Conservation (phyloP, 305 asterid species). For the Nicotiana rustica region DNA sequence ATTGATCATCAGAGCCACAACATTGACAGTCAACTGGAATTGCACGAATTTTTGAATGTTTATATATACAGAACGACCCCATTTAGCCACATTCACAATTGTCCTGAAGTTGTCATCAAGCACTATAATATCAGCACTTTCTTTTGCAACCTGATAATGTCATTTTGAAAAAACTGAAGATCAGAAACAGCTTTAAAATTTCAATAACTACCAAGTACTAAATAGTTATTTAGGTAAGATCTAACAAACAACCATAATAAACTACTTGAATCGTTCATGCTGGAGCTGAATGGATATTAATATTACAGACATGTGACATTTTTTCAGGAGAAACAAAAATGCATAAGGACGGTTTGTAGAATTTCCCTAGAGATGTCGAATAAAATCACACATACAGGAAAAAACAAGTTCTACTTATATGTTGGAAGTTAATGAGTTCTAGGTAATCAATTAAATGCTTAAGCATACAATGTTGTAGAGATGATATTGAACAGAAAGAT, state of each 20-base stretch:
- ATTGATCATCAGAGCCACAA: conserved; percentile 93
- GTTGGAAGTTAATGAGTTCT: neutral
- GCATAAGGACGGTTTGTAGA: neutral
- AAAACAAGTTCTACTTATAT: neutral
- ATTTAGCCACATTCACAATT: conserved; percentile 88
- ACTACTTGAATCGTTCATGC: neutral
- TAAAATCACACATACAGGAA: neutral
- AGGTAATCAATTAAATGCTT: neutral
- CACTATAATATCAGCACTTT: conserved; percentile 94
- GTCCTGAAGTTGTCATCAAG: conserved; percentile 94
- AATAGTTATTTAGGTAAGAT: neutral
- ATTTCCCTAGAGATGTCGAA: neutral
- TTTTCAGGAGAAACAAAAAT: neutral
- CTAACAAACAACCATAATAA: neutral
- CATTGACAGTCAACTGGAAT: conserved; percentile 92
- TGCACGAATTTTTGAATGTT: conserved; percentile 98
- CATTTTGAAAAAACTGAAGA: conserved; percentile 8
- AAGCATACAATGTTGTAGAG: neutral
- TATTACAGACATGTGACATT: neutral
- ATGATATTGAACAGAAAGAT: neutral
- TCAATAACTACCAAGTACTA: neutral
- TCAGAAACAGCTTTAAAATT: conserved; percentile 6
- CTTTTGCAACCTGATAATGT: conserved; percentile 83
- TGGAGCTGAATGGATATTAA: neutral
- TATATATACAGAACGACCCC: conserved; percentile 98